Conservation (phyloP, 768 basidiomycete species). For the Xerocomus potaroensis region DNA sequence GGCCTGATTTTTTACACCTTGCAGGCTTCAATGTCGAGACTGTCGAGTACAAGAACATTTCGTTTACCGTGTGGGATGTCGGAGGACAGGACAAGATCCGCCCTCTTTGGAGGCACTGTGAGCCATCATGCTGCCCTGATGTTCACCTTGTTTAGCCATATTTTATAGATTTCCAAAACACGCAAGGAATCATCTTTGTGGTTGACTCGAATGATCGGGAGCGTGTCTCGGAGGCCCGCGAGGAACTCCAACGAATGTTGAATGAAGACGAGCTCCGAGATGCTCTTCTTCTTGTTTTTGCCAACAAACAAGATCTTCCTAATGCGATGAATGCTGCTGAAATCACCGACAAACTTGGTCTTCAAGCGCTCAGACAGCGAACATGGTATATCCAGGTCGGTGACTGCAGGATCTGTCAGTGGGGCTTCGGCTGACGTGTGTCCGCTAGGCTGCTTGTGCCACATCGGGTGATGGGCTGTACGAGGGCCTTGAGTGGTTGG, state of each 20-base stretch:
- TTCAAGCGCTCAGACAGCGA: conserved; percentile 94
- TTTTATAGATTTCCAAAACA: conserved; percentile 96
- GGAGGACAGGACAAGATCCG: conserved; percentile 99
- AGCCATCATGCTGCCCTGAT: conserved; percentile 33
- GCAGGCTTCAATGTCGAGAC: conserved; percentile 99
- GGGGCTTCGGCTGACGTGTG: conserved; percentile 11
- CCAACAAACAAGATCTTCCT: conserved; percentile 99
- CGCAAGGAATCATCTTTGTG: conserved; percentile 99
- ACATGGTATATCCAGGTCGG: conserved; percentile 96
- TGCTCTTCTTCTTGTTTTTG: conserved; percentile 96
- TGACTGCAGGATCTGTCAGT: conserved; percentile 6
- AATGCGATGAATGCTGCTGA: conserved; percentile 99
- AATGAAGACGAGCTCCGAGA: conserved; percentile 99
- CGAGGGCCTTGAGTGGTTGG: conserved; percentile 97
- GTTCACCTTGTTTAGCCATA: conserved; percentile 10
- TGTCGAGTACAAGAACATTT: conserved; percentile 99
- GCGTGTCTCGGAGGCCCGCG: conserved; percentile 97
- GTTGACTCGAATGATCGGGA: conserved; percentile 99
- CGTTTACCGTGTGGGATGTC: conserved; percentile 99
- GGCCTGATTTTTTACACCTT: conserved; percentile 12
- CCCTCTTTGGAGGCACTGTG: conserved; percentile 99
- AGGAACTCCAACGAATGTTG: conserved; percentile 99
- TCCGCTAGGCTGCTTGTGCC: conserved; percentile 85
- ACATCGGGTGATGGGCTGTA: conserved; percentile 98
- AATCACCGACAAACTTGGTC: conserved; percentile 98